phyloP scores from a whole-genome alignment of 495 filamentous ascomycete species.

The Corynascus novoguineensis region DNA sequence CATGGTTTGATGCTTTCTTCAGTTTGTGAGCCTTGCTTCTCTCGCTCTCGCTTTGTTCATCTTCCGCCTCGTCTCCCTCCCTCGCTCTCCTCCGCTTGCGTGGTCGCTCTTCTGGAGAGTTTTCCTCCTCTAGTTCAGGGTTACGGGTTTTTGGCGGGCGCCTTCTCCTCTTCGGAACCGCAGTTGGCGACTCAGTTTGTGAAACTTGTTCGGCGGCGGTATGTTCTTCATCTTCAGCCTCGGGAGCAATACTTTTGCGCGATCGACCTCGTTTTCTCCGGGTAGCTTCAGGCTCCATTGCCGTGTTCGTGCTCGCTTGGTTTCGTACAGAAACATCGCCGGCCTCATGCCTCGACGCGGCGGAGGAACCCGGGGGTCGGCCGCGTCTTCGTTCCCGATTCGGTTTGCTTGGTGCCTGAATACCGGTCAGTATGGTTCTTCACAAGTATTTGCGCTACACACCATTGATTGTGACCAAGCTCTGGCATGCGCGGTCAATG shows the following conservation, averaged over 20 bases:
- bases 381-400: slow-evolving; percentile 42
- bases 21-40: neutral
- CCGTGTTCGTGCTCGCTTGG: neutral
- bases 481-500: slow-evolving; percentile 15
- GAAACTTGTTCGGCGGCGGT: neutral
- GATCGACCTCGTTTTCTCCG: slow-evolving; percentile 20
- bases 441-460: neutral
- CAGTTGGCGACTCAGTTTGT: neutral
- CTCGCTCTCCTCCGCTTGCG: slow-evolving; percentile 16
- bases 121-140: slow-evolving; percentile 3
- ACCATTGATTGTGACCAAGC: slow-evolving; percentile 28
- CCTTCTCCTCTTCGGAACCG: slow-evolving; percentile 19
- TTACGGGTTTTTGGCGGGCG: slow-evolving; percentile 13
- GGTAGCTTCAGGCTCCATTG: neutral
- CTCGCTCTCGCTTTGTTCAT: slow-evolving; percentile 3
- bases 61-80: neutral
- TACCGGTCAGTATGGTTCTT: slow-evolving; percentile 8
- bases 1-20: neutral
- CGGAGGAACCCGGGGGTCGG: slow-evolving; percentile 29
- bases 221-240: neutral
- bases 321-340: neutral
- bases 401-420: slow-evolving; percentile 29
- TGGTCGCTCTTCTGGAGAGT: slow-evolving; percentile 5
- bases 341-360: slow-evolving; percentile 29
- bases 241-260: slow-evolving; percentile 9